A percentile compares a stretch with the other conserved stretches of the same genome.
phyloP scores from a whole-genome alignment of 2,329 filamentous ascomycete species.

The Curvularia sp. region DNA sequence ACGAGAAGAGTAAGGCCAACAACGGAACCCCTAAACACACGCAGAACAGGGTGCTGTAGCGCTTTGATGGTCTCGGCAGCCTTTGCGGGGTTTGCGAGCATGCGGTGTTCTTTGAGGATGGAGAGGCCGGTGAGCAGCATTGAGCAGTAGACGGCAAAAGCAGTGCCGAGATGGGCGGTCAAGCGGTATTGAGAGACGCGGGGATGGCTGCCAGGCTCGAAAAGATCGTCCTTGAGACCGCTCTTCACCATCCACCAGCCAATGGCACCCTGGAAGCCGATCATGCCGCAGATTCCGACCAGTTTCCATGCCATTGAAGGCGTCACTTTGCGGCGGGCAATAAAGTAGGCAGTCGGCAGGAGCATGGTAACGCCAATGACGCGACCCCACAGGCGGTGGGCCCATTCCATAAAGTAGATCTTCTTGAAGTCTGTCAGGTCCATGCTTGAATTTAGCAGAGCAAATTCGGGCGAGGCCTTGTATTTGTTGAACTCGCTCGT shows the following conservation, averaged over 20 bases:
- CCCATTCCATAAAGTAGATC: conserved; percentile 99
- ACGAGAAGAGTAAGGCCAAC: conserved; percentile 75
- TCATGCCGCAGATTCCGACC: conserved; percentile 82
- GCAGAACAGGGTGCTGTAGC: conserved; percentile 70
- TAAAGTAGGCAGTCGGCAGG: conserved; percentile 85
- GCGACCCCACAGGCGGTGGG: conserved; percentile 91
- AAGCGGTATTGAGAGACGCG: conserved; percentile 94
- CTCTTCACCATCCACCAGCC: conserved; percentile 99
- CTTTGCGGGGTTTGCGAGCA: conserved; percentile 71
- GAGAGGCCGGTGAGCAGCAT: conserved; percentile 91
- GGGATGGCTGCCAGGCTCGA: conserved; percentile 87
- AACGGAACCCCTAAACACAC: conserved; percentile 75
- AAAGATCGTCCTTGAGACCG: conserved; percentile 93
- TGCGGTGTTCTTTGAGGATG: conserved; percentile 78
- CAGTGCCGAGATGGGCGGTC: conserved; percentile 85
- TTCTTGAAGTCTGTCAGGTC: conserved; percentile 92
- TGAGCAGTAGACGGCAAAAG: conserved; percentile 90
- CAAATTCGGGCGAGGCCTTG: conserved; percentile 89
- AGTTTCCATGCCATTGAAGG: conserved; percentile 78
- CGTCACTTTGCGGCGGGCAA: conserved; percentile 79
- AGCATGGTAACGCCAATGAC: conserved; percentile 90
- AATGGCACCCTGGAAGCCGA: conserved; percentile 93
- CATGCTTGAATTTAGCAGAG: conserved; percentile 92
- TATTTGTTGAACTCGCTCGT: conserved; percentile 93
- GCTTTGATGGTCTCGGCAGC: conserved; percentile 67